Base-by-base conservation (phyloP, 106 monocot species). In the Dioscorea alata region DNA sequence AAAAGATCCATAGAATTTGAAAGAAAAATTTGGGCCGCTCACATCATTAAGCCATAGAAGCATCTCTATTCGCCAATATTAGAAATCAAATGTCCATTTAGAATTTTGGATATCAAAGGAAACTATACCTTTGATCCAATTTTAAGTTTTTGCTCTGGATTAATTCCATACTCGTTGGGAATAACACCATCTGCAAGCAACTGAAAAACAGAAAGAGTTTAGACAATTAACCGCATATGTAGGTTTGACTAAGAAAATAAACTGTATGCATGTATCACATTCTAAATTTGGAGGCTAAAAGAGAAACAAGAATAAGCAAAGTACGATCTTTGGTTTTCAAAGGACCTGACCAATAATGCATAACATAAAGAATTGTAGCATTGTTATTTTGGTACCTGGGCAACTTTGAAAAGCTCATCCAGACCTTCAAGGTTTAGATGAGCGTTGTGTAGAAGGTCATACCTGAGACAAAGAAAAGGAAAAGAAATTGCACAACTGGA, bases 371-470 rank as follows among this genome's bases (percentile, higher is more conserved):
- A 66, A 66, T 2, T 18, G 50, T 50, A 50, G 33, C 0, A 20
- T 22, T 50, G 34, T 50, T 66, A 19, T 31, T 50, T 18, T 19
- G 12, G 24, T 76, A 99, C 97, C 85, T 99, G 85, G 75, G 92
- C 80, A 53, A 82, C 89, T 79, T 90, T 89, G 82, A 99, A 99
- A 28, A 99, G 86, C 64, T 90, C 83, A 79, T 79, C 79, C 42
- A 99, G 71, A 58, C 97, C 97, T 69, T 92, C 90, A 77, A 99
- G 87, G 80, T 99, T 99, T 64, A 99, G 97, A 83, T 99, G 97
- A 49, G 97, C 82, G 83, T 99, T 99, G 60, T 99, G 97, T 18
- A 99, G 79, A 18, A 99, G 85, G 75, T 99, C 97, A 81, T 99
- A 99, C 57, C 97, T 99, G 53, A 24, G 14, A 78, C 25, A 51